Evolutionary conservation across 208 protist genomes (phyloP).

Genomic region (Naegleria gruberi): DNA sequence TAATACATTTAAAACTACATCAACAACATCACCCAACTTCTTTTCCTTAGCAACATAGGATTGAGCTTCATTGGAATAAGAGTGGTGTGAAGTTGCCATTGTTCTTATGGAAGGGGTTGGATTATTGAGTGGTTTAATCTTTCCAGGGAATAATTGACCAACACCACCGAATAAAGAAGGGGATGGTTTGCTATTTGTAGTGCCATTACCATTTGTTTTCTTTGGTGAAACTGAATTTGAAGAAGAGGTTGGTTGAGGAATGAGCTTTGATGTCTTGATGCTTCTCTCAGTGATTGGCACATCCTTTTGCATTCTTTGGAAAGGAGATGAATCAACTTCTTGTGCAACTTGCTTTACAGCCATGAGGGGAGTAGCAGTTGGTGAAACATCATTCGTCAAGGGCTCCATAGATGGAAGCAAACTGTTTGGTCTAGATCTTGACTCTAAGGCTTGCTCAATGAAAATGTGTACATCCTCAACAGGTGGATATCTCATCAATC

Average conservation of each 20-base stretch:
- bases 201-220: neutral
- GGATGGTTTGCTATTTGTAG: neutral
- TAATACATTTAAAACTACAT: neutral
- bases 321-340: too few relatives aligned
- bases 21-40: neutral
- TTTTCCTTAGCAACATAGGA: neutral
- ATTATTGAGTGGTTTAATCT: neutral
- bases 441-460: constrained; percentile 34
- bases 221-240: neutral
- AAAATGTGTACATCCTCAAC: constrained; percentile 46
- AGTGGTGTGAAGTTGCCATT: neutral
- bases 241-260: too few relatives aligned
- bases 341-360: too few relatives aligned
- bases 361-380: too few relatives aligned
- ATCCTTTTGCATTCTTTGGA: neutral
- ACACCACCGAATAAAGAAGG: too few relatives aligned
- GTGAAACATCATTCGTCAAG: too few relatives aligned
- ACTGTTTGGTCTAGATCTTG: neutral
- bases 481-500: constrained; percentile 70
- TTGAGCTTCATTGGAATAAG: neutral
- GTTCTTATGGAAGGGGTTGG: neutral
- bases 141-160: neutral
- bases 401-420: neutral
- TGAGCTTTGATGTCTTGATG: neutral
- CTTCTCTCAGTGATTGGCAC: neutral